Percentiles rank a stretch among this genome's conserved stretches.
These are phyloP conservation scores for Penicillium arizonense DNA, from an alignment of 495 filamentous ascomycete genomes.

Conservation along the genomic window DNA sequence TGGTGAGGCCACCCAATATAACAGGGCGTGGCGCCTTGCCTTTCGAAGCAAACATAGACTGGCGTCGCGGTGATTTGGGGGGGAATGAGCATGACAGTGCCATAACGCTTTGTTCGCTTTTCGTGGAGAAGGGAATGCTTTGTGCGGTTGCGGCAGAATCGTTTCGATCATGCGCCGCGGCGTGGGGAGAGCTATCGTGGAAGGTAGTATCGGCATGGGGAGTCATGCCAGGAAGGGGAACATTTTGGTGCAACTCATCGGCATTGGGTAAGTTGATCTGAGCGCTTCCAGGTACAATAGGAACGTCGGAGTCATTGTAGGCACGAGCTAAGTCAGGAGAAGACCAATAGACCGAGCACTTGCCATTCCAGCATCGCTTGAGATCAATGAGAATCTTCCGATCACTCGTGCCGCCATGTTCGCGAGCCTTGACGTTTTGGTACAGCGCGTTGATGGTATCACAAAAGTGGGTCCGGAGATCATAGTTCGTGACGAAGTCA, in stretches of 20 bases:
- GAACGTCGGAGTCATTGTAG: constrained; percentile 58
- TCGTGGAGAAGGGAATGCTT: constrained; percentile 43
- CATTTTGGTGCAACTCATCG: constrained; percentile 15
- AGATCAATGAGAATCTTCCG: constrained; percentile 90
- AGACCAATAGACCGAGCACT: constrained; percentile 88
- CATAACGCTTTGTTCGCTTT: constrained; percentile 59
- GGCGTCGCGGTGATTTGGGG: constrained; percentile 54
- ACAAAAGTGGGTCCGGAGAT: constrained; percentile 78
- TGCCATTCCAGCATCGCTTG: constrained; percentile 95
- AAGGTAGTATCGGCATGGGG: constrained; percentile 27
- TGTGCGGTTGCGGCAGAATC: constrained; percentile 42
- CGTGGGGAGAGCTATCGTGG: constrained; percentile 22
- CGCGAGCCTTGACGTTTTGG: constrained; percentile 52
- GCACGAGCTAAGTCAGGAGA: constrained; percentile 55
- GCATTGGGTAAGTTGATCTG: constrained; percentile 15
- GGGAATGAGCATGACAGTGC: constrained; percentile 85
- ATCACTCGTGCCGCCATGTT: constrained; percentile 64
- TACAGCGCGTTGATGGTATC: constrained; percentile 76
- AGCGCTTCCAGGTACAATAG: constrained; percentile 73
- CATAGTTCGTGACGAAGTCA: constrained; percentile 85
- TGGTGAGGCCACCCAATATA: constrained; percentile 31
- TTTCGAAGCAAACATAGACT: constrained; percentile 36
- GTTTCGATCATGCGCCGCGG: constrained; percentile 37
- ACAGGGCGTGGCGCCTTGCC: constrained; percentile 64
- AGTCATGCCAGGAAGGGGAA: not conserved